A percentile compares a stretch with the other conserved stretches of the same genome.
These are phyloP conservation scores for Xylariaceae sp. DNA, from an alignment of 2,329 filamentous ascomycete species.

Conservation along the genomic window DNA sequence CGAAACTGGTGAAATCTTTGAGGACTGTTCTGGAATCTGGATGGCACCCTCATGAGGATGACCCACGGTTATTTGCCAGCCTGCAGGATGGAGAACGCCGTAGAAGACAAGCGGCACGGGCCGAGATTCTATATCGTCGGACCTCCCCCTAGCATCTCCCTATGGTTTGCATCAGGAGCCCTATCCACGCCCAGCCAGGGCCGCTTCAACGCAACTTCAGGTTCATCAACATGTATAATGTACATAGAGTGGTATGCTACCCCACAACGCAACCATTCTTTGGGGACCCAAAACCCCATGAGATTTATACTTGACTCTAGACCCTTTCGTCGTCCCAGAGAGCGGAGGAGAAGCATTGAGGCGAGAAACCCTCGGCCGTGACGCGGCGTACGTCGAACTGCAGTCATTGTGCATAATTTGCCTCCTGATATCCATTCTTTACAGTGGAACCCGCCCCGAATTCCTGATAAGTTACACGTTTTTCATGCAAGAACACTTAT, in stretches of 20 bases:
- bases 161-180: conserved; percentile 5
- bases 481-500: background rate
- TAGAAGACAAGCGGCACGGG: conserved; percentile 8
- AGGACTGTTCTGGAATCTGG: background rate
- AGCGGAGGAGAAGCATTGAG: background rate
- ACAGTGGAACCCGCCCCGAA: background rate
- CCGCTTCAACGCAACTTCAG: conserved; percentile 18
- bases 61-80: background rate
- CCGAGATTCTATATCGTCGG: conserved; percentile 3
- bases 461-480: conserved; percentile 5
- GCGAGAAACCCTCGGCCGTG: conserved; percentile 6
- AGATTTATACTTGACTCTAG: background rate
- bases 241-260: conserved; percentile 4
- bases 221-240: conserved; percentile 9
- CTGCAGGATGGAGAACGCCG: background rate
- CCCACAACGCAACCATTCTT: conserved; percentile 16
- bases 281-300: conserved; percentile 4
- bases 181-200: conserved; percentile 20
- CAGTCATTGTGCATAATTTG: conserved; percentile 7
- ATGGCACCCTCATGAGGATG: background rate
- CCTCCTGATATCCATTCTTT: conserved; percentile 7
- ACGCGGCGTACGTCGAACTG: conserved; percentile 5
- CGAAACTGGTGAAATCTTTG: background rate
- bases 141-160: conserved; percentile 3
- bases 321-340: conserved; percentile 9